Percentiles rank a stretch among this genome's conserved stretches.
These are phyloP conservation scores for Rhodosporidiobolus sp. DNA, from an alignment of 768 basidiomycete genomes.

Conservation along the genomic window DNA sequence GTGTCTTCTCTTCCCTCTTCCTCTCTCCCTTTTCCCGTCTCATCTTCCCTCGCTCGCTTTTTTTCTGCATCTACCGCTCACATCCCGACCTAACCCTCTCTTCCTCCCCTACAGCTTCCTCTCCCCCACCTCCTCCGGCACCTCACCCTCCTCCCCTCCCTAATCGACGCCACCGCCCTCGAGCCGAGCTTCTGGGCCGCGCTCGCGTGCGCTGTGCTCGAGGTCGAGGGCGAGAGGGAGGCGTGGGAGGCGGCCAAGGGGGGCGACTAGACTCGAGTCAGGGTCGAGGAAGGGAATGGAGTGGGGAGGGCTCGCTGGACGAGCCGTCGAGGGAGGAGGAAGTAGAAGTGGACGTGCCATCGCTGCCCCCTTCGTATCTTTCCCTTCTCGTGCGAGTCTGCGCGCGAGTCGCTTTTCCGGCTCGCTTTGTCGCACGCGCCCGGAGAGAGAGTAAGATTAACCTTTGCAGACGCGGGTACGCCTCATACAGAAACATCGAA, in stretches of 20 bases:
- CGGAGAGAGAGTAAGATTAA: too few relatives aligned
- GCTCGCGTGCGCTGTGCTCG: slow-evolving; percentile 9
- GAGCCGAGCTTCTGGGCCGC: slow-evolving; percentile 29
- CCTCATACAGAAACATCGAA: too few relatives aligned
- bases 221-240: slow-evolving; percentile 10
- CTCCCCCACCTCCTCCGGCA: slow-evolving; percentile 1
- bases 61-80: not conserved
- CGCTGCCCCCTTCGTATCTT: too few relatives aligned
- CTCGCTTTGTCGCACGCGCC: too few relatives aligned
- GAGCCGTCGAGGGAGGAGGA: too few relatives aligned
- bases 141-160: slow-evolving; percentile 1
- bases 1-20: not conserved
- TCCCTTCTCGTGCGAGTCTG: too few relatives aligned
- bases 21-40: not conserved
- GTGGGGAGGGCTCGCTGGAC: too few relatives aligned
- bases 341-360: too few relatives aligned
- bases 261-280: slow-evolving; percentile 16
- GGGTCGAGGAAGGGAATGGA: too few relatives aligned
- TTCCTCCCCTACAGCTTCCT: slow-evolving; percentile 8
- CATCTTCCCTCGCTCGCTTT: not conserved
- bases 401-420: too few relatives aligned
- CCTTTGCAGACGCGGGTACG: too few relatives aligned
- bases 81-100: not conserved
- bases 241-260: slow-evolving; percentile 20
- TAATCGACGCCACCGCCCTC: slow-evolving; percentile 8